Percentiles rank a stretch among this genome's conserved stretches.
phyloP scores from a whole-genome alignment of 495 filamentous ascomycete species.

The Sporormia fimetaria region DNA sequence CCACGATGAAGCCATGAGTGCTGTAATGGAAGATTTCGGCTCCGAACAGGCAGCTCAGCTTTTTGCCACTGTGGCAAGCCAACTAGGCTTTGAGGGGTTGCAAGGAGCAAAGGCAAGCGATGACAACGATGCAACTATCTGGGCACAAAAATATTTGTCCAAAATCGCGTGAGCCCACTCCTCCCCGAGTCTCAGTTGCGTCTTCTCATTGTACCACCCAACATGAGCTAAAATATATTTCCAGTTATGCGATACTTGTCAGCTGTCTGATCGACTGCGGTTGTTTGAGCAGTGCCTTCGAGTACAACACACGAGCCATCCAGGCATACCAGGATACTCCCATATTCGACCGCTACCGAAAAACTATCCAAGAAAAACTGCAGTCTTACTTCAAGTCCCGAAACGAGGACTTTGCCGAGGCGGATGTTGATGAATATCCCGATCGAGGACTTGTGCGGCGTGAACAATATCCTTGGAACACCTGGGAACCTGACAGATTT shows the following conservation, averaged over 20 bases:
- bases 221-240: neutral
- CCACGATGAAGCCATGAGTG: slow-evolving; percentile 40
- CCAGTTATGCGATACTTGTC: slow-evolving; percentile 17
- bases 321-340: slow-evolving; percentile 5
- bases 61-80: neutral
- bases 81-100: slow-evolving; percentile 12
- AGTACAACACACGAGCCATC: slow-evolving; percentile 12
- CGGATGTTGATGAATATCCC: slow-evolving; percentile 34
- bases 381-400: slow-evolving; percentile 12
- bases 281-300: slow-evolving; percentile 19
- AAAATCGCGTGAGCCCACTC: slow-evolving; percentile 8
- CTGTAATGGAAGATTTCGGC: slow-evolving; percentile 3
- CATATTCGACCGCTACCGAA: slow-evolving; percentile 2
- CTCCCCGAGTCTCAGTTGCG: neutral
- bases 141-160: slow-evolving; percentile 25
- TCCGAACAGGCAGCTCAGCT: neutral
- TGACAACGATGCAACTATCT: slow-evolving; percentile 31
- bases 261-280: slow-evolving; percentile 18
- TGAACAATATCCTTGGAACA: slow-evolving; percentile 91
- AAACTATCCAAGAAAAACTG: neutral
- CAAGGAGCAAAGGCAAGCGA: slow-evolving; percentile 26
- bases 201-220: neutral
- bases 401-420: slow-evolving; percentile 5
- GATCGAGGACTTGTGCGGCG: slow-evolving; percentile 68
- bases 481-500: slow-evolving; percentile 75